Conservation (phyloP, 2,329 filamentous ascomycete genomes). For the Aspergillus neotritici region DNA sequence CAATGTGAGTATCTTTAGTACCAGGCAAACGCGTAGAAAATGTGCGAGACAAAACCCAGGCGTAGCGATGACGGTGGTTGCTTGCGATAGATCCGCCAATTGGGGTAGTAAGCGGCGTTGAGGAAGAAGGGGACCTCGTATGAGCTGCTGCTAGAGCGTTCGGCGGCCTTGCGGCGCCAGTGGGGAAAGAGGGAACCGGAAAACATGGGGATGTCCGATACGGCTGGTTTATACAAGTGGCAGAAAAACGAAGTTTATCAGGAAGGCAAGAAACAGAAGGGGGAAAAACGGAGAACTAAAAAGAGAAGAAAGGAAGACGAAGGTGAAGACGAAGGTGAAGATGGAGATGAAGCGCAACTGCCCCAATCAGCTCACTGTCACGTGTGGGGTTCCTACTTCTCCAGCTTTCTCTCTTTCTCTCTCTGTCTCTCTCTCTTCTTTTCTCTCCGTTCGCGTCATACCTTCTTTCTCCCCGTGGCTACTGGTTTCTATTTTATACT, state of each 20-base stretch:
- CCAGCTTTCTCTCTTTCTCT: not conserved
- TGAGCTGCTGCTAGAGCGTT: constrained; percentile 21
- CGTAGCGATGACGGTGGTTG: constrained; percentile 69
- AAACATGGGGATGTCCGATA: constrained; percentile 11
- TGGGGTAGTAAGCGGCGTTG: constrained; percentile 83
- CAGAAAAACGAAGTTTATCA: not conserved
- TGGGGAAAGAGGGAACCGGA: constrained; percentile 20
- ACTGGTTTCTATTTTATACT: not conserved
- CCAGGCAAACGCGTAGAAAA: constrained; percentile 77
- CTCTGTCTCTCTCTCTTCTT: not conserved
- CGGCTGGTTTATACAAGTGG: not conserved
- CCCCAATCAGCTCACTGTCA: constrained; percentile 14
- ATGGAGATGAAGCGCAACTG: constrained; percentile 7
- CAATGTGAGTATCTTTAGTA: constrained; percentile 23
- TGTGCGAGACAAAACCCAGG: constrained; percentile 69
- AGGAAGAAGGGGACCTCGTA: constrained; percentile 40
- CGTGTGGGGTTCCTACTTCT: constrained; percentile 14
- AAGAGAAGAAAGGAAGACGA: not conserved
- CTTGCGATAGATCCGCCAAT: constrained; percentile 65
- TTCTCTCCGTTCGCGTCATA: not conserved
- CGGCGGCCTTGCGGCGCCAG: constrained; percentile 22
- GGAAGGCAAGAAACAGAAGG: not conserved
- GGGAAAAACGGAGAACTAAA: not conserved
- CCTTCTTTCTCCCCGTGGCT: not conserved
- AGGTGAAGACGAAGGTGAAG: not conserved